Evolutionary conservation across 2,329 filamentous ascomycete genomes (phyloP).

Genomic region (Cercospora sp.): DNA sequence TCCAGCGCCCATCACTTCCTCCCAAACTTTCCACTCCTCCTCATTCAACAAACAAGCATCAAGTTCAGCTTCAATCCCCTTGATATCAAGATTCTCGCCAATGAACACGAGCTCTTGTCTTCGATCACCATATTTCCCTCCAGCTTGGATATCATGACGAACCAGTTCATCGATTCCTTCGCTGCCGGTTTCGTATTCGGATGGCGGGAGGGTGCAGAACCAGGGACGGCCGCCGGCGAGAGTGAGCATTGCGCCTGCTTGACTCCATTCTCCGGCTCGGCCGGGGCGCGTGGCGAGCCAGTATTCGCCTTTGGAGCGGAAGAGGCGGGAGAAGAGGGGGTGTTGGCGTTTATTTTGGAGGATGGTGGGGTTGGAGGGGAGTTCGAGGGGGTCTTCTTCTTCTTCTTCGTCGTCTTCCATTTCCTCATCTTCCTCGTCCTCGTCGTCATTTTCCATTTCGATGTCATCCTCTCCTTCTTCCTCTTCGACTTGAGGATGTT

Average conservation of each 20-base stretch:
- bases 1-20: conserved; percentile 35
- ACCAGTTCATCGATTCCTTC: conserved; percentile 52
- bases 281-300: conserved; percentile 61
- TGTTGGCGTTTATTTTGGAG: conserved; percentile 59
- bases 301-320: conserved; percentile 65
- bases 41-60: conserved; percentile 65
- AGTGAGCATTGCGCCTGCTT: conserved; percentile 65
- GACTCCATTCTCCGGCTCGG: conserved; percentile 62
- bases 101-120: conserved; percentile 75
- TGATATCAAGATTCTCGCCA: conserved; percentile 62
- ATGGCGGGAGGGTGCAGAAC: conserved; percentile 60
- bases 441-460: conserved; percentile 38
- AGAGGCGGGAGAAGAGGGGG: conserved; percentile 56
- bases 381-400: conserved; percentile 38
- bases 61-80: conserved; percentile 54
- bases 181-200: conserved; percentile 54
- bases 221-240: conserved; percentile 58
- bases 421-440: conserved; percentile 29
- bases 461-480: conserved; percentile 34
- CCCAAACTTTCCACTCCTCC: conserved; percentile 52
- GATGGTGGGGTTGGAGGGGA: conserved; percentile 43
- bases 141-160: conserved; percentile 49
- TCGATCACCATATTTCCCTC: conserved; percentile 63
- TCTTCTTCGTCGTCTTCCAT: conserved; percentile 40
- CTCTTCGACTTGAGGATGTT: conserved; percentile 42